A percentile compares a stretch with the other conserved stretches of the same genome.
phyloP scores from a whole-genome alignment of 352 stramenopile species.

The Phytophthora hibernalis region DNA sequence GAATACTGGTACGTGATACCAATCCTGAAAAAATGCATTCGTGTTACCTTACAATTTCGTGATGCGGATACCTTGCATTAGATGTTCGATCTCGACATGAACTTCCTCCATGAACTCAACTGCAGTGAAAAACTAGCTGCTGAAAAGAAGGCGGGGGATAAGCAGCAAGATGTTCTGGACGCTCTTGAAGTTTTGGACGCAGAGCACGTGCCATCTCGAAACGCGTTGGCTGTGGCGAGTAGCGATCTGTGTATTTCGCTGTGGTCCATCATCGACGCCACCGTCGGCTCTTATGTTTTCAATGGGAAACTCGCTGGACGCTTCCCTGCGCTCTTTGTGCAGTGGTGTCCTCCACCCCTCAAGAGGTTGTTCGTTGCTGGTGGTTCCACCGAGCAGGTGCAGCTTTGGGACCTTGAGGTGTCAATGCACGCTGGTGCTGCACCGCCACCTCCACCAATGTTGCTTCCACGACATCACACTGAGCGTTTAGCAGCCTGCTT shows the following conservation, averaged over 20 bases:
- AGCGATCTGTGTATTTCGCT: conserved; percentile 65
- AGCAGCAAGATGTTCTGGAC: conserved; percentile 35
- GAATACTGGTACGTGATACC: conserved; percentile 51
- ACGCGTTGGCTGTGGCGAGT: conserved; percentile 60
- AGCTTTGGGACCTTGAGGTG: conserved; percentile 78
- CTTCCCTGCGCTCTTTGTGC: conserved; percentile 56
- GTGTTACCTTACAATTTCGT: conserved; percentile 4
- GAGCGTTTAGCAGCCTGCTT: conserved; percentile 68
- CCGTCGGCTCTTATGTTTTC: conserved; percentile 67
- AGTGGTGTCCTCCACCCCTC: conserved; percentile 58
- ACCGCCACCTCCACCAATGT: conserved; percentile 36
- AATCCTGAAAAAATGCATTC: background rate
- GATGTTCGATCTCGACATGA: conserved; percentile 75
- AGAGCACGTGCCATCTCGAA: conserved; percentile 61
- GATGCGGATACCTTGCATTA: conserved; percentile 16
- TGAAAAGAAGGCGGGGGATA: conserved; percentile 43
- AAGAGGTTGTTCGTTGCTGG: conserved; percentile 60
- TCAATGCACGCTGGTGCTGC: conserved; percentile 34
- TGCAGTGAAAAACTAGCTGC: conserved; percentile 53
- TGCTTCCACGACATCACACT: conserved; percentile 39
- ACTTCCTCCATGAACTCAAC: conserved; percentile 71
- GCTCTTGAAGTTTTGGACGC: conserved; percentile 59
- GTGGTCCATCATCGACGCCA: conserved; percentile 74
- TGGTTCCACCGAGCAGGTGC: conserved; percentile 43
- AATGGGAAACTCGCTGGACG: conserved; percentile 63